Evolutionary conservation across 495 filamentous ascomycete genomes (phyloP).

Genomic region (Haplographium delicatum): DNA sequence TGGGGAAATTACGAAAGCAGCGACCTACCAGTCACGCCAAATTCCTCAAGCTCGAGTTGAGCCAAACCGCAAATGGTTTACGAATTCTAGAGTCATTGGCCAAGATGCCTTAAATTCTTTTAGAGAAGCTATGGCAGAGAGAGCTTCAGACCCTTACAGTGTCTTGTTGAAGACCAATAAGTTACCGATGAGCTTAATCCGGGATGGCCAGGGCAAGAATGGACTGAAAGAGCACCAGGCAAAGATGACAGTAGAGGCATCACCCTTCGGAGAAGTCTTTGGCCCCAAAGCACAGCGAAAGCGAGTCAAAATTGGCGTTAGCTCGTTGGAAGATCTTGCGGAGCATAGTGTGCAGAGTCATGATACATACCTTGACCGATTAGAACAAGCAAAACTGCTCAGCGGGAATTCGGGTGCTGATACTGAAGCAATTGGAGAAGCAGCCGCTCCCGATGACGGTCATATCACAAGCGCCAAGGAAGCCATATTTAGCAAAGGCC

Average conservation of each 20-base stretch:
- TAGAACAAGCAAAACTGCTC: conserved; percentile 65
- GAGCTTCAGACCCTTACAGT: conserved; percentile 83
- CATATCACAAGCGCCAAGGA: conserved; percentile 68
- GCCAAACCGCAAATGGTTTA: conserved; percentile 79
- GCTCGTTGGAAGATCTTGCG: conserved; percentile 74
- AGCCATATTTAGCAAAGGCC: conserved; percentile 88
- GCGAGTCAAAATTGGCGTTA: conserved; percentile 78
- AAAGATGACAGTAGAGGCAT: conserved; percentile 86
- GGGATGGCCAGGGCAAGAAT: conserved; percentile 61
- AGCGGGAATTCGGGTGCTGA: conserved; percentile 58
- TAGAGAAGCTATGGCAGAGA: conserved; percentile 86
- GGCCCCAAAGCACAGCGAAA: conserved; percentile 92
- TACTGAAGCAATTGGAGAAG: conserved; percentile 42
- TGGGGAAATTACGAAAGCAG: conserved; percentile 73
- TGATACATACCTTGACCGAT: conserved; percentile 69
- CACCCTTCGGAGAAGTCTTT: conserved; percentile 84
- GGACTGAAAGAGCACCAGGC: conserved; percentile 88
- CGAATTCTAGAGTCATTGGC: conserved; percentile 53
- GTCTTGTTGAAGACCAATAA: conserved; percentile 94
- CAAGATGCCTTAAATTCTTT: conserved; percentile 74
- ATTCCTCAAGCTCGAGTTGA: conserved; percentile 83
- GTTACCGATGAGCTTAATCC: conserved; percentile 76
- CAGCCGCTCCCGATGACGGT: conserved; percentile 44
- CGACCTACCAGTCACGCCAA: conserved; percentile 74
- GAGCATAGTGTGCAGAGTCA: conserved; percentile 71